phyloP scores from a whole-genome alignment of 2,329 filamentous ascomycete genomes.

The Tolypocladium amazonense region DNA sequence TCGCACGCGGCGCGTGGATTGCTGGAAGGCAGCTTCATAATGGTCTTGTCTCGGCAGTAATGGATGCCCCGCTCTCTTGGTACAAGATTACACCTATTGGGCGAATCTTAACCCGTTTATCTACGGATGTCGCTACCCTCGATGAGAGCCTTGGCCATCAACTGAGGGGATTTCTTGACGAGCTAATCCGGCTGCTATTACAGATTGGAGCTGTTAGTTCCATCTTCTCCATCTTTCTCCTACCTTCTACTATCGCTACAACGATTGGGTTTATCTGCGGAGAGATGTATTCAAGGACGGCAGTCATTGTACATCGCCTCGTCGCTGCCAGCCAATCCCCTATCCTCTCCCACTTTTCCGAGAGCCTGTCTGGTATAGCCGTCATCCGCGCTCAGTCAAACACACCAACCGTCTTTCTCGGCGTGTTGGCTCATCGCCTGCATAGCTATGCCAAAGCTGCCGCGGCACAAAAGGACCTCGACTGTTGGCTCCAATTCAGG shows the following conservation, averaged over 20 bases:
- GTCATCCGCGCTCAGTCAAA: not conserved
- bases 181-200: not conserved
- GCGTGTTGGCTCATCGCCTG: not conserved
- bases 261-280: not conserved
- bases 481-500: not conserved
- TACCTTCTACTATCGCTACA: not conserved
- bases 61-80: not conserved
- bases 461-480: not conserved
- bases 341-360: not conserved
- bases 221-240: not conserved
- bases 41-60: not conserved
- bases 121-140: not conserved
- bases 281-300: not conserved
- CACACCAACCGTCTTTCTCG: not conserved
- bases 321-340: not conserved
- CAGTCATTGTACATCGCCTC: not conserved
- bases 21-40: not conserved
- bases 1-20: not conserved
- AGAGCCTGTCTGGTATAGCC: not conserved
- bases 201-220: not conserved
- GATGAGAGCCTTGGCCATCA: not conserved
- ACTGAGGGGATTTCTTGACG: not conserved
- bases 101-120: not conserved
- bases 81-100: not conserved
- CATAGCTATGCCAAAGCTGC: not conserved